Evolutionary conservation across 805 yeast species (phyloP).

Genomic region (Grigorovia transvaalensis): DNA sequence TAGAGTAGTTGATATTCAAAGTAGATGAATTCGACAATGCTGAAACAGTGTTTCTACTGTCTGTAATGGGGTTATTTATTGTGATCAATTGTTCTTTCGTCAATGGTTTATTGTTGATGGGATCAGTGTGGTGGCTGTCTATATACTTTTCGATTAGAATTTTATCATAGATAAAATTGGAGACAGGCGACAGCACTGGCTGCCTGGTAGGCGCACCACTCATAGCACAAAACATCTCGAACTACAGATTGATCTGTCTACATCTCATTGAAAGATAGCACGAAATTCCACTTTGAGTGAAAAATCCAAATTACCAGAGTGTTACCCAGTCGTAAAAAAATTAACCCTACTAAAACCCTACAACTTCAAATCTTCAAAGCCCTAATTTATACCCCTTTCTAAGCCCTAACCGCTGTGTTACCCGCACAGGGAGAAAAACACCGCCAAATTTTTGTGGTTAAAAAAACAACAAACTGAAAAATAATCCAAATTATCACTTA

Average conservation of each 20-base stretch:
- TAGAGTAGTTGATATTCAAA: constrained; percentile 33
- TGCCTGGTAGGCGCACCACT: constrained; percentile 61
- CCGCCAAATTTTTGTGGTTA: no score
- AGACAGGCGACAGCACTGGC: constrained; percentile 69
- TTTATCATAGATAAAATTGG: constrained; percentile 63
- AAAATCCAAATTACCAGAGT: no score
- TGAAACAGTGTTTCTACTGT: constrained; percentile 4
- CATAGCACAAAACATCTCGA: constrained; percentile 31
- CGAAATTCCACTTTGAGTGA: no score
- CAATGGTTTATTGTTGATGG: constrained; percentile 57
- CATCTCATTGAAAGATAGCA: no score
- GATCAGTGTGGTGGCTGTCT: constrained; percentile 59
- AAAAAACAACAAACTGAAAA: no score
- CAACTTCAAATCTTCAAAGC: no score
- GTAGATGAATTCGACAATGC: constrained; percentile 34
- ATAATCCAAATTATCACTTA: no score
- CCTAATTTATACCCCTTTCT: no score
- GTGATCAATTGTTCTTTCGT: constrained; percentile 45
- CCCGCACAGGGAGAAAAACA: no score
- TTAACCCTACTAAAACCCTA: no score
- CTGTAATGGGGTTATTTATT: not conserved
- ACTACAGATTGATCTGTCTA: not conserved
- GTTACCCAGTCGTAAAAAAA: no score
- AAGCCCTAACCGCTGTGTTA: no score
- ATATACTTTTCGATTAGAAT: constrained; percentile 51